Base-by-base conservation (phyloP, 306 rosid species). In the Hippophae rhamnoides region DNA sequence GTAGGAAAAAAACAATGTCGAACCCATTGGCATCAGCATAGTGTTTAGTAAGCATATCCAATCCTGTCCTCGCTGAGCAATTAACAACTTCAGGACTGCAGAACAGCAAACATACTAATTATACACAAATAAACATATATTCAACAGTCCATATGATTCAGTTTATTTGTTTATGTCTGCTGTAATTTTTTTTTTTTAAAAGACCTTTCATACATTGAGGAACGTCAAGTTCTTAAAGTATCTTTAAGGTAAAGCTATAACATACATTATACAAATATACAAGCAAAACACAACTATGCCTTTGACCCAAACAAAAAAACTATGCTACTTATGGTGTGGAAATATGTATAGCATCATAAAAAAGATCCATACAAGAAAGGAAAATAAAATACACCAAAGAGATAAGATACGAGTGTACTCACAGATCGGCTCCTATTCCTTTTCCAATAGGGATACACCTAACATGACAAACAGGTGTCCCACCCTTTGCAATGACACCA, bases 11-110 rank as follows among this genome's bases (percentile, higher is more conserved):
- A 58, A 93, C 94, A 55, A 84, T 79, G 45, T 93, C 95, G 55
- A 86, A 93, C 58, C 88, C 99, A 70, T 82, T 74, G 54, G 99
- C 99, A 62, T 93, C 99, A 7, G 94, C 87, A 58, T 86, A 93
- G 76, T 93, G 99, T 69, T 84, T 80, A 26, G 89, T 63, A 41
- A 93, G 94, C 83, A 82, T 79, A 79, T 89, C 99, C 81, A 93
- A 65, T 62, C 99, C 99, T 7, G 99, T 93, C 72, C 99, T 86
- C 56, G 99, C 99, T 9, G 99, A 93, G 79, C 99, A 93, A 71
- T 93, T 94, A 63, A 93, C 94, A 64, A 81, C 70, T 68, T 82
- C 94, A 41, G 99, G 99, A 52, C 99, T 93, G 90, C 95, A 81
- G 72, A 62, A 79, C 68, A 67, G 57, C 60, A 68, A 47, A 71